Conservation (phyloP, 306 rosid genomes). For the Cucurbita argyrosperma region DNA sequence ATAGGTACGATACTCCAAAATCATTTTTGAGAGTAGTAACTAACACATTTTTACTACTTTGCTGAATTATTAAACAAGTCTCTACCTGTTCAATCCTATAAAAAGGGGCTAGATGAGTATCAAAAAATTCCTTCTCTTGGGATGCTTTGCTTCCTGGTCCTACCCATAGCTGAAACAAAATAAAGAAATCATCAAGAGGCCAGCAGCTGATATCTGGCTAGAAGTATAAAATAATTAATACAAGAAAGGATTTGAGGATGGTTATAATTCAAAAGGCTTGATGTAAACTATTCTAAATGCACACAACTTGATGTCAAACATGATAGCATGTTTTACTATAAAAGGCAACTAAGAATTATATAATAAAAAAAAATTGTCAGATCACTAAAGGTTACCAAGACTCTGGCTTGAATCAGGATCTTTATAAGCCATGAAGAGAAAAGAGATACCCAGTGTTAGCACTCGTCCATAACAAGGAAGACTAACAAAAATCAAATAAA, state of each 20-base stretch:
- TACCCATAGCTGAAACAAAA: slow-evolving; percentile 79
- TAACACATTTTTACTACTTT: neutral
- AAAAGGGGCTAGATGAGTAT: slow-evolving; percentile 82
- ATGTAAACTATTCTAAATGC: neutral
- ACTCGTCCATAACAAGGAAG: slow-evolving; percentile 1
- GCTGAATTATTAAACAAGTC: neutral
- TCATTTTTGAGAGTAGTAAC: neutral
- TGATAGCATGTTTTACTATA: neutral
- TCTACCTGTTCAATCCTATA: slow-evolving; percentile 97
- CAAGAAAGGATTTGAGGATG: neutral
- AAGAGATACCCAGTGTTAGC: neutral
- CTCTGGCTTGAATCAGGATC: neutral
- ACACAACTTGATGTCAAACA: neutral
- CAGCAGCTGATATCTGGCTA: neutral
- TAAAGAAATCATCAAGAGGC: neutral
- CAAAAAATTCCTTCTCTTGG: slow-evolving; percentile 77
- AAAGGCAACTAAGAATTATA: neutral
- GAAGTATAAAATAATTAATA: neutral
- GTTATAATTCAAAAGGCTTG: neutral
- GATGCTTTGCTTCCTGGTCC: slow-evolving; percentile 99
- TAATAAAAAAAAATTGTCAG: neutral
- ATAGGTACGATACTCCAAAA: neutral
- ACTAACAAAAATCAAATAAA: neutral
- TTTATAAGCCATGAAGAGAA: neutral
- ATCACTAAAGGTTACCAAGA: neutral